Base-by-base conservation (phyloP, 2,329 filamentous ascomycete species). In the Calonectria leucothoes region DNA sequence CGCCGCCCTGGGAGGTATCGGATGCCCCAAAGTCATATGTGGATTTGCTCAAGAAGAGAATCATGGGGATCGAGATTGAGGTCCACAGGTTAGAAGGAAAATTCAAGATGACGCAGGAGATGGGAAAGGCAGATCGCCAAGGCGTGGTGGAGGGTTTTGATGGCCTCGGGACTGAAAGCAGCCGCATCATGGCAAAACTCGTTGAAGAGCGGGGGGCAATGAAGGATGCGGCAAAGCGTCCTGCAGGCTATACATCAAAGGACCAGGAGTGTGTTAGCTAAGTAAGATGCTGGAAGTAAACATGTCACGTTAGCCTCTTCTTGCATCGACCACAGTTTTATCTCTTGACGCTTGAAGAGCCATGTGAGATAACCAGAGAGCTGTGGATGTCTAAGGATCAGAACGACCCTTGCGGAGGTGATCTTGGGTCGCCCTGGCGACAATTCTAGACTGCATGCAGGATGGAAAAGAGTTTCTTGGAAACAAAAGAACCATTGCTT, bases 51-150 rank as follows among this genome's bases (percentile, higher is more conserved):
- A 89, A 88, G 81, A 92, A 89, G 83, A 86, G 83, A 45, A 91
- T 93, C 57, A 87, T 92, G 42, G 91, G 91, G 0, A 86, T 93
- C 20, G 89, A 93, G 80, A 90, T 93, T 49, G 81, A 83, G 48
- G 86, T 93, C 69, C 85, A 87, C 1, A 79, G 86, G 8, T 80
- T 93, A 39, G 87, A 89, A 59, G 91, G 91, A 15, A 93, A 92
- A 83, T 91, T 89, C 75, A 93, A 93, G 85, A 92, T 93, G 91
- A 92, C 89, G 74, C 91, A 93, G 83, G 91, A 93, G 78, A 85
- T 87, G 85, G 69, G 79, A 0, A 76, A 81, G 2, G 90, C 86
- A 0, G 91, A 93, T 79, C 81, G 87, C 0, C 82, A 88, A 20
- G 92, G 92, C 1, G 88, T 93, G 0, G 83, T 91, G 6, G 77